Conservation (phyloP, 305 asterid species). For the Plantago coronopus region DNA sequence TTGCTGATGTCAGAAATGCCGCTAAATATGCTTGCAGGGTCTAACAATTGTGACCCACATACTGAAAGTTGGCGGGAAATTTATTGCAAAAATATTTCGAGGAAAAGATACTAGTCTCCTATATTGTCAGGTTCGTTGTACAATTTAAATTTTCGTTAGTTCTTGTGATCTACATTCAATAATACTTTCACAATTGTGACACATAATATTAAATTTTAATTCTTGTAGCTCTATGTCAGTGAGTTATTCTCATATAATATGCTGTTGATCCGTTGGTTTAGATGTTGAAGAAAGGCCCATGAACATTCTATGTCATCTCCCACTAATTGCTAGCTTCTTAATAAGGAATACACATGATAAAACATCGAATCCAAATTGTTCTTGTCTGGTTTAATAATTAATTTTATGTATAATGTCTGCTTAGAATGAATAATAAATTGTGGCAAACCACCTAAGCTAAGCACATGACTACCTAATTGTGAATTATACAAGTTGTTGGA, state of each 20-base stretch:
- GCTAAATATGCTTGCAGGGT: conserved; percentile 57
- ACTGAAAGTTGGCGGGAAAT: conserved; percentile 82
- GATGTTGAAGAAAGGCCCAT: too few relatives aligned
- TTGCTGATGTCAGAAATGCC: conserved; percentile 23
- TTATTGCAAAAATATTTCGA: conserved; percentile 90
- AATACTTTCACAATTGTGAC: neutral
- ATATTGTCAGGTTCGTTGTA: conserved; percentile 71
- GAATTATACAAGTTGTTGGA: too few relatives aligned
- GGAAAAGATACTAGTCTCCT: conserved; percentile 97
- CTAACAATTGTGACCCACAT: conserved; percentile 88
- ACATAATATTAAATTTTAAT: too few relatives aligned
- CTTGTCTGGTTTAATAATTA: too few relatives aligned
- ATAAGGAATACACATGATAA: too few relatives aligned
- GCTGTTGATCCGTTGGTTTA: neutral
- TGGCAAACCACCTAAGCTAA: too few relatives aligned
- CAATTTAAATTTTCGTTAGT: conserved; percentile 11
- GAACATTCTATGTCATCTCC: too few relatives aligned
- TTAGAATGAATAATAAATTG: too few relatives aligned
- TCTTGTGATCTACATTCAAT: neutral
- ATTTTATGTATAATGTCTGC: too few relatives aligned
- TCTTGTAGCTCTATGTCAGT: neutral
- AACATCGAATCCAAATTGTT: too few relatives aligned
- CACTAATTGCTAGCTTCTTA: too few relatives aligned
- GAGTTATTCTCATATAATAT: neutral
- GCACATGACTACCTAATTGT: too few relatives aligned